Evolutionary conservation across 1,284 basidiomycete genomes (phyloP).

Genomic region (Boletellus sp.): DNA sequence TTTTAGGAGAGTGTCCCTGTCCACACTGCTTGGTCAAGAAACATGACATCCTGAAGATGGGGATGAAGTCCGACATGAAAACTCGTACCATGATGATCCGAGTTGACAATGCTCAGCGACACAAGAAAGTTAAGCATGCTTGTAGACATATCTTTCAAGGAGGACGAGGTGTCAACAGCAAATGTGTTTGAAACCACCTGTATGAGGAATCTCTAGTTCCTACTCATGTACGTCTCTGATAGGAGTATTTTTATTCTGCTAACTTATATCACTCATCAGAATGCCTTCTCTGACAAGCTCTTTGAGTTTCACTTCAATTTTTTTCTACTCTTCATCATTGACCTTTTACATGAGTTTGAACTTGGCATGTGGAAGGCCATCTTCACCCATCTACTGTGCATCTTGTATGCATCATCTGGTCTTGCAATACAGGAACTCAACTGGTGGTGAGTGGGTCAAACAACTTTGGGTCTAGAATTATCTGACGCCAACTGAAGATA

Average conservation of each 20-base stretch:
- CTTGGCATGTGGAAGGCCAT: background rate
- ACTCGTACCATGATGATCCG: no score
- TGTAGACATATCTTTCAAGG: no score
- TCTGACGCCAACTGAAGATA: background rate
- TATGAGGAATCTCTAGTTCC: slow-evolving; percentile 1
- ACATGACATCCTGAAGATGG: background rate
- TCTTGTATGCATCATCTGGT: background rate
- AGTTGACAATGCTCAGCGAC: background rate
- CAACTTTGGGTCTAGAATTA: no score
- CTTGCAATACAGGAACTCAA: background rate
- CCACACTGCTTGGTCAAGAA: background rate
- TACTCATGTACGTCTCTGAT: background rate
- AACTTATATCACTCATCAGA: slow-evolving; percentile 5
- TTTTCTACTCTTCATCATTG: background rate
- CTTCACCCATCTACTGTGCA: background rate
- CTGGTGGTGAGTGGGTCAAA: background rate
- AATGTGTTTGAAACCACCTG: no score
- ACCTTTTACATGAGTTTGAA: background rate
- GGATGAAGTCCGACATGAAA: background rate
- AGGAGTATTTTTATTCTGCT: no score
- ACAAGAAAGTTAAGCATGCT: background rate
- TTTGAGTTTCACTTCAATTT: background rate
- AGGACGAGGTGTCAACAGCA: no score
- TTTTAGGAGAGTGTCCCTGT: background rate
- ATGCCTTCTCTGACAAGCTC: background rate